These are phyloP conservation scores for Erodium texanum DNA, from an alignment of 441 rosid genomes.

Conservation along the genomic window DNA sequence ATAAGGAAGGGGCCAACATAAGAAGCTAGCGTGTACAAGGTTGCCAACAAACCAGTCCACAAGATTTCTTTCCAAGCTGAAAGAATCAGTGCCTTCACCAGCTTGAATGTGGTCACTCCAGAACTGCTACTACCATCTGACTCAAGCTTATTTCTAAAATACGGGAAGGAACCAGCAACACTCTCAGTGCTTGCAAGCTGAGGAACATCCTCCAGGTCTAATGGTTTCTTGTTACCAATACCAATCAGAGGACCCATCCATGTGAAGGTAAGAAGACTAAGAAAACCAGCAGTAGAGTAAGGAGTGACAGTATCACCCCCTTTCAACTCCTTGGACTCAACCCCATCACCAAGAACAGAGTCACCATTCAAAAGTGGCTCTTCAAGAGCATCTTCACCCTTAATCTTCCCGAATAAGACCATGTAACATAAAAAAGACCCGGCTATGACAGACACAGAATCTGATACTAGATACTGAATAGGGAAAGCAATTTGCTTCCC, in stretches of 20 bases:
- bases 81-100: conserved; percentile 48
- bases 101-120: conserved; percentile 42
- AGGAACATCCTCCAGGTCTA: conserved; percentile 80
- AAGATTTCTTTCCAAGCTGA: conserved; percentile 57
- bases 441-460: conserved; percentile 35
- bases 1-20: conserved; percentile 81
- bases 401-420: conserved; percentile 36
- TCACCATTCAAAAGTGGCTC: conserved; percentile 51
- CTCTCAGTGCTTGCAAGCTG: conserved; percentile 54
- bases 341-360: conserved; percentile 17
- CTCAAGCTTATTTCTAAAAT: conserved; percentile 42
- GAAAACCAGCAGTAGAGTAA: conserved; percentile 49
- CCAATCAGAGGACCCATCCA: conserved; percentile 65
- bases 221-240: conserved; percentile 59
- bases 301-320: conserved; percentile 44
- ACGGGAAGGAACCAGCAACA: conserved; percentile 36
- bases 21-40: conserved; percentile 37
- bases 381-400: conserved; percentile 31
- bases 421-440: conserved; percentile 52
- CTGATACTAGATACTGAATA: conserved; percentile 34
- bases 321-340: conserved; percentile 24
- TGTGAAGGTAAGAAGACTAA: conserved; percentile 54
- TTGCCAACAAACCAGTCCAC: conserved; percentile 38
- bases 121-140: conserved; percentile 22
- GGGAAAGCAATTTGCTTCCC: conserved; percentile 13